Percentiles rank a stretch among this genome's conserved stretches.
phyloP scores from a whole-genome alignment of 2,329 filamentous ascomycete genomes.

The Calonectria crousiana region DNA sequence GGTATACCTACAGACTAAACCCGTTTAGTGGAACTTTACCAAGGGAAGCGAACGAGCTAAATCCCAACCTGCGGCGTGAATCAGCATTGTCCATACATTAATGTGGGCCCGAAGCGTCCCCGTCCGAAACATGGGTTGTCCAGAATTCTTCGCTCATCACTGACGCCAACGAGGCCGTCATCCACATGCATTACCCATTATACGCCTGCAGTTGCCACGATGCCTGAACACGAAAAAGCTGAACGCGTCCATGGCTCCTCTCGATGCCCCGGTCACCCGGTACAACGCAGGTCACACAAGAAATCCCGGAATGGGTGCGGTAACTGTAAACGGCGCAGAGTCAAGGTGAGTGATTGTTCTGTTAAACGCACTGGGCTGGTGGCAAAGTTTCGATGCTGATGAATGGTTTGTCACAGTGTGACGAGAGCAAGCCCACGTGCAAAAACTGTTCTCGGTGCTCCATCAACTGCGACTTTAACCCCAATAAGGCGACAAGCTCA shows the following conservation, averaged over 20 bases:
- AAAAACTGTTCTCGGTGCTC: not conserved
- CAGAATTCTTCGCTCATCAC: not conserved
- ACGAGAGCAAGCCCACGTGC: not conserved
- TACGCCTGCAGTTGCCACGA: not conserved
- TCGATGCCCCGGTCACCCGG: constrained; percentile 1
- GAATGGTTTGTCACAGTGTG: not conserved
- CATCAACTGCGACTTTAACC: not conserved
- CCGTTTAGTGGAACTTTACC: not conserved
- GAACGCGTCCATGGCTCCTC: constrained; percentile 3
- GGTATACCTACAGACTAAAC: not conserved
- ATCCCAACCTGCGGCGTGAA: not conserved
- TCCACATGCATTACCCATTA: not conserved
- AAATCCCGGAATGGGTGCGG: constrained; percentile 19
- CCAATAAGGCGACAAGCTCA: not conserved
- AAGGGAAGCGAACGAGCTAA: not conserved
- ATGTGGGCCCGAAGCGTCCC: too few species aligned
- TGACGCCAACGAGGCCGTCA: not conserved
- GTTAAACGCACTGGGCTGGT: not conserved
- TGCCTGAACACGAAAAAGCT: not conserved
- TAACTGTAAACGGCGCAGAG: constrained; percentile 9
- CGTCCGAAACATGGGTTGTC: too few species aligned
- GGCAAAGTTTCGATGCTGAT: not conserved
- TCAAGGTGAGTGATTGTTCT: not conserved
- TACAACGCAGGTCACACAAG: constrained; percentile 8
- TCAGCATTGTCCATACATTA: too few species aligned